Evolutionary conservation across 805 yeast species (phyloP), one percentile per base, ranked within the genome.

Genomic region (Teunomyces funiuensis): DNA sequence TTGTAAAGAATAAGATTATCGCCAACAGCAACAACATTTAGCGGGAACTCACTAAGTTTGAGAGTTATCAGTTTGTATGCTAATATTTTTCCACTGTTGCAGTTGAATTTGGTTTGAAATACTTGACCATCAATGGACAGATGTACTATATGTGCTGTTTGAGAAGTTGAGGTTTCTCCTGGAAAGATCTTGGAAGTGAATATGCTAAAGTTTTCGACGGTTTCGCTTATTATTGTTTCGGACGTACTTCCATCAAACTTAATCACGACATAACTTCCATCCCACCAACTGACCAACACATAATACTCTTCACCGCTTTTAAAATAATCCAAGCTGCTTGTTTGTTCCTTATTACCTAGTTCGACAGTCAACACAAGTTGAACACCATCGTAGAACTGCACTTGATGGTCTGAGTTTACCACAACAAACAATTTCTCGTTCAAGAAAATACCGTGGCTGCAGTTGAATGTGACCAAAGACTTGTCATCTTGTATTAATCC

Each of bases 121-220:
- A 43, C 27, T 3, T 22, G 30, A 11, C 43, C 40, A 22, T 40
- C 37, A 17, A 37, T 15, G 23, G 33, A 33, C 46, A 43, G 43
- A 17, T 31, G 37, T 5, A 43, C 31, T 28, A 43, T 31, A n/a
- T 26, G 6, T 6, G 16, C 34, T 18, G 8, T 31, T 18, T 11
- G 3, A 6, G n/a, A 15, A 18, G 15, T 6, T 19, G 6, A 3
- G 1, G 25, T 16, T 19, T 11, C 25, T 5, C 4, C 3, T 17
- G 5, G 6, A 11, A 18, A 19, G 10, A 28, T 28, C 15, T 11
- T 31, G 9, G 34, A 31, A 5, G 25, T 5, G n/a, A 31, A 16
- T 10, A 31, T 31, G 11, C n/a, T 17, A 4, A 31, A 17, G 10
- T 11, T 14, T 19, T 31, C 25, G 9, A 31, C 9, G 8, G 8